A percentile compares a stretch with the other conserved stretches of the same genome.
These are phyloP conservation scores for Phialemonium atrogriseum DNA, from an alignment of 2,329 filamentous ascomycete genomes.

Conservation along the genomic window DNA sequence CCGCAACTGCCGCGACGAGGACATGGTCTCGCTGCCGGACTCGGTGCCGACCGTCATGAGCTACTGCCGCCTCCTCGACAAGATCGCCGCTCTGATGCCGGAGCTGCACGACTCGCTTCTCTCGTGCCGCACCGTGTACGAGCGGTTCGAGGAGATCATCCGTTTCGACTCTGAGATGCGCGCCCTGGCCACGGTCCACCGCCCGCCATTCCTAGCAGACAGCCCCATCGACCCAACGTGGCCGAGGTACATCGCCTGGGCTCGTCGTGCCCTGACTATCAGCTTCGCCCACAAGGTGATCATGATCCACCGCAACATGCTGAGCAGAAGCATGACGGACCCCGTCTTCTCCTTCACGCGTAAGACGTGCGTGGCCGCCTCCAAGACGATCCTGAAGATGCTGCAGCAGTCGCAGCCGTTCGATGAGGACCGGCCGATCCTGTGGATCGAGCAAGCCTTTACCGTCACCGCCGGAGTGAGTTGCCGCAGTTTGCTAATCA, in stretches of 20 bases:
- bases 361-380: constrained; percentile 26
- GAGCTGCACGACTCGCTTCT: constrained; percentile 22
- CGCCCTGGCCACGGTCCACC: constrained; percentile 21
- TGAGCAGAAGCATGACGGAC: constrained; percentile 24
- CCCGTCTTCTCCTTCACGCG: constrained; percentile 23
- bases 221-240: constrained; percentile 18
- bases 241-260: constrained; percentile 23
- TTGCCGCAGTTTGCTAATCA: too few relatives aligned
- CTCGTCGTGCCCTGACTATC: constrained; percentile 26
- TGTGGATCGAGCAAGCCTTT: constrained; percentile 21
- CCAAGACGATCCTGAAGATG: constrained; percentile 26
- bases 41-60: constrained; percentile 16
- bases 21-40: constrained; percentile 11
- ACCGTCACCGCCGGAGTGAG: constrained; percentile 19
- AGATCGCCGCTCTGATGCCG: constrained; percentile 25
- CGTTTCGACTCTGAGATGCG: constrained; percentile 24
- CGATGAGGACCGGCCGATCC: constrained; percentile 13
- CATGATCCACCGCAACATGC: constrained; percentile 30
- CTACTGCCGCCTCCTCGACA: constrained; percentile 20
- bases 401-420: too few relatives aligned
- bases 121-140: constrained; percentile 21
- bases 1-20: constrained; percentile 25
- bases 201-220: constrained; percentile 18
- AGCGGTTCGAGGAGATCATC: constrained; percentile 27
- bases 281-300: constrained; percentile 30